These are phyloP conservation scores for Ophidiomyces ophidiicola DNA, from an alignment of 2,329 filamentous ascomycete genomes.

Conservation along the genomic window DNA sequence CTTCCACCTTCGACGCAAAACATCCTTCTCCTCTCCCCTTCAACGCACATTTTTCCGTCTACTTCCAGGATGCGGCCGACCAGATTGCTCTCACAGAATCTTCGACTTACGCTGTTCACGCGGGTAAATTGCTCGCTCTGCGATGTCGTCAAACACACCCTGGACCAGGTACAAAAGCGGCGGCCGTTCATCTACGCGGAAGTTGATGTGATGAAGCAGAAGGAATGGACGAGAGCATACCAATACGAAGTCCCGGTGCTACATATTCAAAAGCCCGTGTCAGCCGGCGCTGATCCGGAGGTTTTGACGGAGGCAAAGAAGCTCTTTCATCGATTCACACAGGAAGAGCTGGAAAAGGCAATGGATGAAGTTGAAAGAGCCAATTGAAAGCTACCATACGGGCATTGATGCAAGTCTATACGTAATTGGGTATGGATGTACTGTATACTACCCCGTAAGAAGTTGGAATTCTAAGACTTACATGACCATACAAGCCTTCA, in stretches of 20 bases:
- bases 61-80: conserved; percentile 12
- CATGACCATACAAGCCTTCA: background rate
- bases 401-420: background rate
- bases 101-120: conserved; percentile 48
- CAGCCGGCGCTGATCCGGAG: conserved; percentile 34
- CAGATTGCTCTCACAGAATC: conserved; percentile 22
- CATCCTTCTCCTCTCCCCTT: background rate
- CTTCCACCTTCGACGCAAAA: background rate
- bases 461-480: background rate
- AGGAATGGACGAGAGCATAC: conserved; percentile 48
- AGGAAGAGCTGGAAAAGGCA: conserved; percentile 42
- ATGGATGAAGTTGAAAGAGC: conserved; percentile 39
- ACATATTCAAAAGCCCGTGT: conserved; percentile 41
- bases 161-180: conserved; percentile 42
- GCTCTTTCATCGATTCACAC: conserved; percentile 51
- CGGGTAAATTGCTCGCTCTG: conserved; percentile 49
- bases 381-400: conserved; percentile 11
- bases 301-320: conserved; percentile 50
- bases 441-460: background rate
- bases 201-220: conserved; percentile 48
- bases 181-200: conserved; percentile 46
- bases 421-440: background rate
- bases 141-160: conserved; percentile 46
- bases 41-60: background rate
- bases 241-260: conserved; percentile 55